Evolutionary conservation across 352 stramenopile genomes (phyloP).

Genomic region (Phytophthora citrophthora): DNA sequence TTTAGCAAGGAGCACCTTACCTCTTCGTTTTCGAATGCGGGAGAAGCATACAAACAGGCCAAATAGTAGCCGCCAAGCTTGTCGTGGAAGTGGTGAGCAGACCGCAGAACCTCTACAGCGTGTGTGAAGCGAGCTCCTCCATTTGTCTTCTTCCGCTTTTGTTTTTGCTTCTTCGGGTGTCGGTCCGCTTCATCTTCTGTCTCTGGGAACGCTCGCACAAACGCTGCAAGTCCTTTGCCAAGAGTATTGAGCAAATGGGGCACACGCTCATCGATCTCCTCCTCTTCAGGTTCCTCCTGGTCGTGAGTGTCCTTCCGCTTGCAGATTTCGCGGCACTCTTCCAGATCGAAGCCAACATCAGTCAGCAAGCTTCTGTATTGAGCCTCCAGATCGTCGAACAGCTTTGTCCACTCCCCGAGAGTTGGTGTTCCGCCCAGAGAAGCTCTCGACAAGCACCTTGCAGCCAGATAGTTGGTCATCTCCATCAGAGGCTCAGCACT

Average conservation of each 20-base stretch:
- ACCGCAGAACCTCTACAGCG: constrained; percentile 67
- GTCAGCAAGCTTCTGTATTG: constrained; percentile 48
- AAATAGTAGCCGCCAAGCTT: constrained; percentile 83
- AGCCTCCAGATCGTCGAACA: constrained; percentile 53
- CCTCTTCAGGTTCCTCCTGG: constrained; percentile 63
- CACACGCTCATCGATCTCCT: constrained; percentile 68
- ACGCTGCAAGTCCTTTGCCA: constrained; percentile 61
- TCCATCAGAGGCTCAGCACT: constrained; percentile 78
- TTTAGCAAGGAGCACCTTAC: constrained; percentile 21
- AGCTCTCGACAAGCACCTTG: constrained; percentile 39
- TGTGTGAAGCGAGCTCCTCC: constrained; percentile 42
- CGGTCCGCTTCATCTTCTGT: neutral
- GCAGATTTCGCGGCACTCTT: constrained; percentile 73
- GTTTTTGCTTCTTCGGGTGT: constrained; percentile 28
- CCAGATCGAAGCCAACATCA: constrained; percentile 55
- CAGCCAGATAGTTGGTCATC: constrained; percentile 69
- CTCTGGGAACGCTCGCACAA: constrained; percentile 38
- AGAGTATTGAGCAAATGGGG: constrained; percentile 73
- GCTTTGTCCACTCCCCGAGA: constrained; percentile 40
- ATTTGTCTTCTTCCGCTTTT: constrained; percentile 20
- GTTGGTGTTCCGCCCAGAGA: constrained; percentile 16
- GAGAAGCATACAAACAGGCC: constrained; percentile 64
- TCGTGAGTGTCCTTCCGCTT: constrained; percentile 65
- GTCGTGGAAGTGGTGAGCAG: constrained; percentile 84
- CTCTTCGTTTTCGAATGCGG: constrained; percentile 63